Percentiles rank a stretch among this genome's conserved stretches.
Conservation (phyloP, 2,329 filamentous ascomycete species). For the Emmonsiellopsis sp. region DNA sequence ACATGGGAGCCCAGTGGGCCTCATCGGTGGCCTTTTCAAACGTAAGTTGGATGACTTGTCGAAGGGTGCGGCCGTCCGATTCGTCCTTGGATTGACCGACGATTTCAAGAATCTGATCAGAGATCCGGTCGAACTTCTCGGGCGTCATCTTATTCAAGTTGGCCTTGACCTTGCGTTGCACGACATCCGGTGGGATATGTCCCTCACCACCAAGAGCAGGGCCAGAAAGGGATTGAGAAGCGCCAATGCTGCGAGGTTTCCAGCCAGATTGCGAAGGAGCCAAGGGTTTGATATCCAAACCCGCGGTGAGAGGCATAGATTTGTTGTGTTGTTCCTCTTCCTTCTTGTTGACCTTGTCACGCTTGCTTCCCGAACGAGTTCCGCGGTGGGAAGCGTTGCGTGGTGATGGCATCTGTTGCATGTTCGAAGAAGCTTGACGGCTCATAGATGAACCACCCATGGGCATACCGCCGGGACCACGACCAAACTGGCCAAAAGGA, state of each 20-base stretch:
- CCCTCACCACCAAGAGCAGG: slow-evolving; percentile 42
- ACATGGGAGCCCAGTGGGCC: slow-evolving; percentile 97
- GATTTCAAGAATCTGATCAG: slow-evolving; percentile 85
- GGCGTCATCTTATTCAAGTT: slow-evolving; percentile 99
- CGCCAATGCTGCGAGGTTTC: slow-evolving; percentile 69
- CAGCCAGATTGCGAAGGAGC: slow-evolving; percentile 65
- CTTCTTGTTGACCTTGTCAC: slow-evolving; percentile 40
- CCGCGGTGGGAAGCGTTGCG: slow-evolving; percentile 59
- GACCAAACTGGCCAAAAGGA: slow-evolving; percentile 52
- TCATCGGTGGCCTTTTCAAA: slow-evolving; percentile 99
- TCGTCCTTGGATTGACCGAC: slow-evolving; percentile 94
- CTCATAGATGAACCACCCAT: slow-evolving; percentile 54
- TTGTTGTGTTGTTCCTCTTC: slow-evolving; percentile 64
- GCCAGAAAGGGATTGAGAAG: slow-evolving; percentile 33
- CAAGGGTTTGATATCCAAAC: slow-evolving; percentile 73
- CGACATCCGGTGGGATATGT: slow-evolving; percentile 78
- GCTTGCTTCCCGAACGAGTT: slow-evolving; percentile 40
- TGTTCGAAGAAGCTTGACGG: slow-evolving; percentile 49
- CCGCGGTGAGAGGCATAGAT: slow-evolving; percentile 83
- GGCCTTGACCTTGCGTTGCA: slow-evolving; percentile 98
- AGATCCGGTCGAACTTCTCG: slow-evolving; percentile 95
- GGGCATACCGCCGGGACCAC: slow-evolving; percentile 51
- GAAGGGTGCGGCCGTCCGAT: slow-evolving; percentile 81
- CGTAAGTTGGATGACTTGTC: slow-evolving; percentile 96
- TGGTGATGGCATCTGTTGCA: slow-evolving; percentile 58